These are phyloP conservation scores for Rhodotorula taiwanensis DNA, from an alignment of 768 basidiomycete species.

Conservation along the genomic window DNA sequence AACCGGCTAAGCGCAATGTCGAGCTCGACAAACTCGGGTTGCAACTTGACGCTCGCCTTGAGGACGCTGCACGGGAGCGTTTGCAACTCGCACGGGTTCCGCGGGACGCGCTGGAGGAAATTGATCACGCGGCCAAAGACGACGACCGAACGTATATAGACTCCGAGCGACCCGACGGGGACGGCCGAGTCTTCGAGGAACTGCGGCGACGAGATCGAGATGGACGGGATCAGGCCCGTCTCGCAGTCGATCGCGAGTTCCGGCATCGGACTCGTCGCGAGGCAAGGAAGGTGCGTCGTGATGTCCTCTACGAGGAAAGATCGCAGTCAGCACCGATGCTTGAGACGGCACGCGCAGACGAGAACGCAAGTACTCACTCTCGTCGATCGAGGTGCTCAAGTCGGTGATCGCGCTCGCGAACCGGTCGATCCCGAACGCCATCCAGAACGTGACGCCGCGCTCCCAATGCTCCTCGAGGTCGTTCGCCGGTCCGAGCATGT, in stretches of 20 bases:
- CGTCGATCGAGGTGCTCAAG: constrained; percentile 36
- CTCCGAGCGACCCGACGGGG: constrained; percentile 27
- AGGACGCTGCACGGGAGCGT: constrained; percentile 3
- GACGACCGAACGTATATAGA: constrained; percentile 32
- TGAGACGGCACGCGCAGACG: too few species aligned
- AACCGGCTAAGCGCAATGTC: constrained; percentile 29
- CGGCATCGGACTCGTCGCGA: constrained; percentile 6
- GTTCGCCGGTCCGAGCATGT: constrained; percentile 9
- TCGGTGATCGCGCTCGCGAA: constrained; percentile 32
- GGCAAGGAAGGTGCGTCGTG: constrained; percentile 26
- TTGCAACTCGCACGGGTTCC: not conserved
- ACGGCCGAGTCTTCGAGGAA: constrained; percentile 21
- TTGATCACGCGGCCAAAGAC: constrained; percentile 34
- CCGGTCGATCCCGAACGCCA: constrained; percentile 36
- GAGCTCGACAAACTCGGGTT: constrained; percentile 25
- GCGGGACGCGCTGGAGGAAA: constrained; percentile 24
- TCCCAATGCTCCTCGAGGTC: constrained; percentile 27
- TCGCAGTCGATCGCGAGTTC: constrained; percentile 7
- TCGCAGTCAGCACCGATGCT: not conserved
- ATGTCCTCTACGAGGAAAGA: constrained; percentile 8
- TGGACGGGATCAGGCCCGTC: constrained; percentile 11
- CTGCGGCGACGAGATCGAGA: constrained; percentile 6
- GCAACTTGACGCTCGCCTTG: constrained; percentile 5
- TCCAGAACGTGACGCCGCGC: constrained; percentile 27
- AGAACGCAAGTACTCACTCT: constrained; percentile 5